Evolutionary conservation across 1,284 basidiomycete genomes (phyloP), one percentile per base, ranked within the genome.

Genomic region (Boletus holoroseus): DNA sequence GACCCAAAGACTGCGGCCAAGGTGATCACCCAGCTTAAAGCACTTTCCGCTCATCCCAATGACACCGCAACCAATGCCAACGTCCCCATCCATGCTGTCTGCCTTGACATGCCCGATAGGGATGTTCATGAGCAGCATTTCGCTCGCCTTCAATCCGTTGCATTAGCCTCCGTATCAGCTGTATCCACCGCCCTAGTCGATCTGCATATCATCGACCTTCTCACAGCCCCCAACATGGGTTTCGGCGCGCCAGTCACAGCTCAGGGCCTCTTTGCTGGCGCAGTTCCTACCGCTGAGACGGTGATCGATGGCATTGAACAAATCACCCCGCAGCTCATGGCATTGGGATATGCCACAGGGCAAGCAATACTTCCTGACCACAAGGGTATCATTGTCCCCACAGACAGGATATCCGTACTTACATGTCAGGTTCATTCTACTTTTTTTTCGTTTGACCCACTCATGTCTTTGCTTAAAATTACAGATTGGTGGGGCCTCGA

Each of bases 401-500:
- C 73, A 2, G 88, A 91, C 62, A 76, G 88, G 42, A 79, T 90
- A 66, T 87, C 85, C 11, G 75, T 85, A 15, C 69, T 91, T 20
- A 88, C 87, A n/a, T 89, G 86, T 89, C 63, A 64, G 78, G 64
- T 32, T 52, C 16, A 41, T 51, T 43, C 55, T 39, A 46, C 37
- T 5, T 35, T 36, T 46, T 36, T 46, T 27, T 31, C 15, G 0
- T 38, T 49, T 13, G 28, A 37, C 38, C 2, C n/a, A 16, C 53
- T 59, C 41, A 64, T 50, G 16, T 36, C 6, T 44, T 49, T 47
- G 9, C 35, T 38, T 53, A 22, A 1, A 31, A 35, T 27, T 13
- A 28, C 54, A 87, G 87, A 89, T 66, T 89, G 88, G 88, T 91
- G 88, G 88, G 88, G 88, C 13, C 71, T 89, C 5, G 88, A 91